Conservation (phyloP, 2,329 filamentous ascomycete species). For the Mollisiaceae sp. region DNA sequence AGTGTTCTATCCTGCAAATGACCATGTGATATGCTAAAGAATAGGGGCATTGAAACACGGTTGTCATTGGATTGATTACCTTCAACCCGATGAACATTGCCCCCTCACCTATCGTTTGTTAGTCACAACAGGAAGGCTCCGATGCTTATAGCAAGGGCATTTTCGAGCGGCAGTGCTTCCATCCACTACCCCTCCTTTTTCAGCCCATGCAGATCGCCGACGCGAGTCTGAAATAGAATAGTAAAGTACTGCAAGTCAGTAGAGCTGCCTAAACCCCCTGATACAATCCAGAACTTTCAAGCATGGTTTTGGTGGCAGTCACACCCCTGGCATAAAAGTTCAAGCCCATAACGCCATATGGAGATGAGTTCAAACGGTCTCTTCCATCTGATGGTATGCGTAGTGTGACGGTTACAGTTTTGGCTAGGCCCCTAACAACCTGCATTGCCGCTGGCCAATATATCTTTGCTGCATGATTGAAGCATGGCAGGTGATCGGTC, state of each 20-base stretch:
- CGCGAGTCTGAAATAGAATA: conserved; percentile 8
- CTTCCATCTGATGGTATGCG: not conserved
- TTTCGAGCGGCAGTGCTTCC: not conserved
- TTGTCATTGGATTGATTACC: not conserved
- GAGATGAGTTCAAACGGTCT: conserved; percentile 1
- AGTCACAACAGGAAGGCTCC: not conserved
- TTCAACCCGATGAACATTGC: conserved; percentile 4
- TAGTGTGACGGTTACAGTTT: not conserved
- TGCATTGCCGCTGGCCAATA: not conserved
- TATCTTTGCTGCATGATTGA: not conserved
- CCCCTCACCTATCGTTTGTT: conserved; percentile 5
- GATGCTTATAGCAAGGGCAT: not conserved
- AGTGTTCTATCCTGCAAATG: not conserved
- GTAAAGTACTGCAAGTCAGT: conserved; percentile 10
- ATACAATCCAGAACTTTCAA: not conserved
- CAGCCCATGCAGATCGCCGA: not conserved
- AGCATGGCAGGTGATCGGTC: not conserved
- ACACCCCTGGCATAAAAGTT: not conserved
- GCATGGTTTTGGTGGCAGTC: not conserved
- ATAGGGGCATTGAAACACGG: conserved; percentile 6
- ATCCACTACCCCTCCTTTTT: conserved; percentile 6
- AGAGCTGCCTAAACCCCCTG: not conserved
- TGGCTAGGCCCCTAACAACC: not conserved
- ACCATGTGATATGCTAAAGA: not conserved
- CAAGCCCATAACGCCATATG: conserved; percentile 3